phyloP scores from a whole-genome alignment of 306 rosid genomes.

The Parietaria judaica region DNA sequence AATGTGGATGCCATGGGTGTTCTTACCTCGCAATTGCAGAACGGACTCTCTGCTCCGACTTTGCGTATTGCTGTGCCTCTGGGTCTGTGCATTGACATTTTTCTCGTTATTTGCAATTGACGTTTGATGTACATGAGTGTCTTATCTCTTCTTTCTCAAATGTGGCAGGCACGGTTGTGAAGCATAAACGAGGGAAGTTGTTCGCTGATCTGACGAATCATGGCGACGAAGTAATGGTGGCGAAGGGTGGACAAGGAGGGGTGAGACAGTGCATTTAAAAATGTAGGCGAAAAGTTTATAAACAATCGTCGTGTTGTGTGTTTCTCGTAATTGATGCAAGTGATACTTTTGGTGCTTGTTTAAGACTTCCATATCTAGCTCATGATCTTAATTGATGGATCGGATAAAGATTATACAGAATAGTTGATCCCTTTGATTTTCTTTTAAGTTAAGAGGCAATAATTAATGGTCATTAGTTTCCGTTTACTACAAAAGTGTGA shows the following conservation, averaged over 20 bases:
- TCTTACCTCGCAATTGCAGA: conserved; percentile 47
- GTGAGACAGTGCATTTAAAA: conserved; percentile 29
- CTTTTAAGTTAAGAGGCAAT: no score
- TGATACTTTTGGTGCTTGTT: neutral
- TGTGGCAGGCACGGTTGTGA: conserved; percentile 79
- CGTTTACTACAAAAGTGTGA: conserved; percentile 1
- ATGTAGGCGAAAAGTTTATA: neutral
- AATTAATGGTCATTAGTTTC: neutral
- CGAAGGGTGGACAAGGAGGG: conserved; percentile 99
- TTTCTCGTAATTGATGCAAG: neutral
- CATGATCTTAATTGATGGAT: no score
- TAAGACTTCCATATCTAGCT: neutral
- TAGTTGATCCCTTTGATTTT: no score
- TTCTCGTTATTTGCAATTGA: no score
- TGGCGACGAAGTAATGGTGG: conserved; percentile 84
- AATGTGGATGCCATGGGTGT: conserved; percentile 82
- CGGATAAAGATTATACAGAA: no score
- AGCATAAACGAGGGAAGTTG: conserved; percentile 69
- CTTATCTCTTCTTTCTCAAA: conserved; percentile 5
- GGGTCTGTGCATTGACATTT: conserved; percentile 42
- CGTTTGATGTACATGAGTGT: neutral
- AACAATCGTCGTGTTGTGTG: neutral
- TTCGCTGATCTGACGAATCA: conserved; percentile 74
- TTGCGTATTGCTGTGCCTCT: conserved; percentile 89
- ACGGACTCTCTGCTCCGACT: conserved; percentile 56